Percentiles rank a stretch among this genome's conserved stretches.
Conservation (phyloP, 139 green algal genomes). For the Volvox africanus region DNA sequence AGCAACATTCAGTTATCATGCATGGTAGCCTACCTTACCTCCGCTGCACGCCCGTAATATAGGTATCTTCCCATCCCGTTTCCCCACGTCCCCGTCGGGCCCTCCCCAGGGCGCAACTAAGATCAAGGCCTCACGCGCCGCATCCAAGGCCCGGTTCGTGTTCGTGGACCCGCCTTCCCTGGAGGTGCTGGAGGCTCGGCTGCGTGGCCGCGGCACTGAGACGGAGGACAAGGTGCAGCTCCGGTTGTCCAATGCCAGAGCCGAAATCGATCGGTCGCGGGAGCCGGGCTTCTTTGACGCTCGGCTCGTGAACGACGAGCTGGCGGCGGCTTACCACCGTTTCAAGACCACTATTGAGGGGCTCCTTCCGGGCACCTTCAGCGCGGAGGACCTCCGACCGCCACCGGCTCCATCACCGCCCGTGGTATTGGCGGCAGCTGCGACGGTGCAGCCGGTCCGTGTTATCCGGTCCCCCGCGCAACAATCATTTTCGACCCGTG, state of each 20-base stretch:
- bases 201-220: slow-evolving; percentile 86
- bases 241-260: slow-evolving; percentile 72
- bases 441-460: background rate
- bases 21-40: too few relatives aligned
- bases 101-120: slow-evolving; percentile 66
- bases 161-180: slow-evolving; percentile 85
- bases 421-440: background rate
- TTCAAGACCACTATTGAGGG: slow-evolving; percentile 54
- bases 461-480: background rate
- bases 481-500: background rate
- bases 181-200: slow-evolving; percentile 80
- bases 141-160: slow-evolving; percentile 76
- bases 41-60: too few relatives aligned
- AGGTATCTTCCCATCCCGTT: background rate
- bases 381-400: background rate
- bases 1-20: too few relatives aligned
- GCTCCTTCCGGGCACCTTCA: slow-evolving; percentile 37
- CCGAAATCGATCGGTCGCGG: slow-evolving; percentile 73
- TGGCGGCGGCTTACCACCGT: slow-evolving; percentile 69
- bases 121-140: slow-evolving; percentile 53
- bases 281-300: slow-evolving; percentile 82
- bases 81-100: background rate
- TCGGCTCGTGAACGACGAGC: slow-evolving; percentile 81
- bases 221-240: slow-evolving; percentile 80
- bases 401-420: background rate